phyloP scores from a whole-genome alignment of 1,284 basidiomycete genomes.

The Rhodotorula sp. region DNA sequence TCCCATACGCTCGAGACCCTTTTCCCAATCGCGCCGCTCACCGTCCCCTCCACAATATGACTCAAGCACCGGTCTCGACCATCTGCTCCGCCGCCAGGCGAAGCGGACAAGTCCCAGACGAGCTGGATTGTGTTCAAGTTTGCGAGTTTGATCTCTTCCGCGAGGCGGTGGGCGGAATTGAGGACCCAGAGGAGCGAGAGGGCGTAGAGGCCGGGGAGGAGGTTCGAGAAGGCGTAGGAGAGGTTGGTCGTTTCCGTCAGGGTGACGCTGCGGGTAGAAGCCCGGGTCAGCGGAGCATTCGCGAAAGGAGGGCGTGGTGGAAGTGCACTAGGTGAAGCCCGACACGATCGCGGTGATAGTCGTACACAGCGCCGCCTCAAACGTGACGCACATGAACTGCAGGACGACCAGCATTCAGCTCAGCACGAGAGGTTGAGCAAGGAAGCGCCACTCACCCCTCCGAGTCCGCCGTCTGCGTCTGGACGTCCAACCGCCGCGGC shows the following conservation, averaged over 20 bases:
- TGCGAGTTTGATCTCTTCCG: not conserved
- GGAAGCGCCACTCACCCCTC: not conserved
- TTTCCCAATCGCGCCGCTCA: not conserved
- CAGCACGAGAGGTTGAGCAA: not conserved
- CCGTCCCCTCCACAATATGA: no score
- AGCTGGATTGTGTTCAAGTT: constrained; percentile 6
- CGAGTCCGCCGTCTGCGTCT: not conserved
- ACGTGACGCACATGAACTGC: constrained; percentile 6
- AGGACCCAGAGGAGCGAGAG: constrained; percentile 6
- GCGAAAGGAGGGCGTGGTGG: no score
- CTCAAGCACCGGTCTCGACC: no score
- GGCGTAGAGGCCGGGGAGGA: constrained; percentile 7
- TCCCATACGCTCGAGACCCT: not conserved
- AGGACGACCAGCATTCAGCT: not conserved
- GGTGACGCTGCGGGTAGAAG: not conserved
- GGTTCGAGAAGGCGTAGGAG: constrained; percentile 5
- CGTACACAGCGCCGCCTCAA: constrained; percentile 2
- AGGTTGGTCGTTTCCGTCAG: not conserved
- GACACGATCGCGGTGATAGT: not conserved
- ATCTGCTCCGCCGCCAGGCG: no score
- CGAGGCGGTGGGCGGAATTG: constrained; percentile 7
- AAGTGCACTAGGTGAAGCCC: not conserved
- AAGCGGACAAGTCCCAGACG: constrained; percentile 5
- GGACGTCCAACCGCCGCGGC: not conserved
- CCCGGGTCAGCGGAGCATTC: not conserved